phyloP scores from a whole-genome alignment of 2,329 filamentous ascomycete genomes.

The Trichoderma atrobrunneum region DNA sequence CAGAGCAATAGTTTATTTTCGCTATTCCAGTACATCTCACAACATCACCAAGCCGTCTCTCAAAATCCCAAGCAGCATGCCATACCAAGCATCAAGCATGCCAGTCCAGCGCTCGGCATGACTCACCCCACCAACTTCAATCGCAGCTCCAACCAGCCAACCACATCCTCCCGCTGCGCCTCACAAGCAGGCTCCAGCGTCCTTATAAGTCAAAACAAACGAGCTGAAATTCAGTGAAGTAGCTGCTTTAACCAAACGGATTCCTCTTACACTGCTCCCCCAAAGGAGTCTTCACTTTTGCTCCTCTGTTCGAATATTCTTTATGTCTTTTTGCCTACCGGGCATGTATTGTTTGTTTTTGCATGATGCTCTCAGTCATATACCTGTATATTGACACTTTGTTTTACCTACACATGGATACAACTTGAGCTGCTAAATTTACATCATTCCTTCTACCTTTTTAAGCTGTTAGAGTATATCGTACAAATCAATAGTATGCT shows the following conservation, averaged over 20 bases:
- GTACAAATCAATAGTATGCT: not conserved
- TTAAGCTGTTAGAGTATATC: not conserved
- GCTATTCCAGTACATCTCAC: not conserved
- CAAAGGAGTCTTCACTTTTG: constrained; percentile 11
- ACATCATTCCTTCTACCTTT: not conserved
- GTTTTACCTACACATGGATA: not conserved
- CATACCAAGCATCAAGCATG: not conserved
- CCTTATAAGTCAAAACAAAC: constrained; percentile 10
- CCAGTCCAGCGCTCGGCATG: not conserved
- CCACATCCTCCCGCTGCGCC: not conserved
- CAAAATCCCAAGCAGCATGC: not conserved
- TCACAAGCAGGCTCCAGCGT: too few relatives aligned
- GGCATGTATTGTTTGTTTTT: not conserved
- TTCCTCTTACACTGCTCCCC: not conserved
- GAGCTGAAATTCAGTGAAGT: constrained; percentile 3
- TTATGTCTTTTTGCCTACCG: not conserved
- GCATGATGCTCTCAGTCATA: not conserved
- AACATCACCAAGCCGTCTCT: not conserved
- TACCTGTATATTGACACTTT: not conserved
- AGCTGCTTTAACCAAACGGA: not conserved
- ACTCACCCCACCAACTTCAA: not conserved
- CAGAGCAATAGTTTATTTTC: not conserved
- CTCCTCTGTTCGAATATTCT: not conserved
- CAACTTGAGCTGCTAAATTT: not conserved
- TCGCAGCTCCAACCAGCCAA: not conserved